Conservation (phyloP, 2,329 filamentous ascomycete species). For the Ramularia collo-cygni region DNA sequence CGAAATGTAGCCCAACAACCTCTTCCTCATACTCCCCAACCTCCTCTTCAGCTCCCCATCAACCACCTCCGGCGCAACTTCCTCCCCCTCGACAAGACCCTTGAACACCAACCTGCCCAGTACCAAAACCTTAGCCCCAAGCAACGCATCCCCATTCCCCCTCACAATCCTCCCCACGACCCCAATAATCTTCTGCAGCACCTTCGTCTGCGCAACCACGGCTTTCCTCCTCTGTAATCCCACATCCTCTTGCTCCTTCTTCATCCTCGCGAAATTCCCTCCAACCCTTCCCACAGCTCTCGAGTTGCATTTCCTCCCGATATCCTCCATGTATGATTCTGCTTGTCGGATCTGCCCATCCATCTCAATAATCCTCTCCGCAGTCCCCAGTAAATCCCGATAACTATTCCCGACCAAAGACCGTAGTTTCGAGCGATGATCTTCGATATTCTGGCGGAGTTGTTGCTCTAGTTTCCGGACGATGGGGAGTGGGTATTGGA, state of each 20-base stretch:
- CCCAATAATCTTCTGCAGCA: constrained; percentile 51
- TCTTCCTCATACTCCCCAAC: constrained; percentile 55
- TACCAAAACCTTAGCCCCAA: constrained; percentile 60
- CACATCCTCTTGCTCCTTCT: constrained; percentile 6
- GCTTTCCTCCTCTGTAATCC: constrained; percentile 5
- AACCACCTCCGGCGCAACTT: constrained; percentile 42
- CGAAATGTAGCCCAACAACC: constrained; percentile 60
- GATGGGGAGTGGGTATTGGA: constrained; percentile 57
- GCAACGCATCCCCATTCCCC: constrained; percentile 44
- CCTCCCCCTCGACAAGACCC: constrained; percentile 39
- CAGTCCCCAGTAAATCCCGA: constrained; percentile 82
- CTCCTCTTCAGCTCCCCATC: constrained; percentile 56
- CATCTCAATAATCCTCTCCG: constrained; percentile 91
- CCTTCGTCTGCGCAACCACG: constrained; percentile 24
- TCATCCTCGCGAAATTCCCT: constrained; percentile 32
- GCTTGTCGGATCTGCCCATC: constrained; percentile 67
- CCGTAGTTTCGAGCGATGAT: constrained; percentile 60
- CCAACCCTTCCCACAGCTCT: constrained; percentile 60
- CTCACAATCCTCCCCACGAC: constrained; percentile 49
- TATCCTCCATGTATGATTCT: constrained; percentile 62
- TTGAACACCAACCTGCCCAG: constrained; percentile 69
- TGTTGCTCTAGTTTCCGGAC: constrained; percentile 59
- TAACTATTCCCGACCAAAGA: constrained; percentile 65
- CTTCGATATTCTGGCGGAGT: constrained; percentile 54
- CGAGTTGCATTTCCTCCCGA: constrained; percentile 73